phyloP scores from a whole-genome alignment of 306 rosid species.

The Prunus mume region DNA sequence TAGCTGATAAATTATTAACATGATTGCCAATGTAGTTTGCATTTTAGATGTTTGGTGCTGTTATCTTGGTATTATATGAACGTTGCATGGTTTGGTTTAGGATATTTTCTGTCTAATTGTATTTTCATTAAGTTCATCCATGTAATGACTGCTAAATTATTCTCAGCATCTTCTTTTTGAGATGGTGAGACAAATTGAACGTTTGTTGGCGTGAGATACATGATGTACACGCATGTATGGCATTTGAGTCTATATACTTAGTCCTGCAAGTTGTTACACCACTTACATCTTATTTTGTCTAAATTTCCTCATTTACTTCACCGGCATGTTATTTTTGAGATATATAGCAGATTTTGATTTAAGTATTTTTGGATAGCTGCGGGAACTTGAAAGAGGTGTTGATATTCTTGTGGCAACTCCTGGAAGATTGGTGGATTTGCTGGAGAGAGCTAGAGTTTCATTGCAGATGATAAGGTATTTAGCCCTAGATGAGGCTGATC shows the following conservation, averaged over 20 bases:
- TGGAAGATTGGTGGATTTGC: constrained; percentile 89
- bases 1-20: neutral
- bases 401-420: constrained; percentile 97
- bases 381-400: constrained; percentile 90
- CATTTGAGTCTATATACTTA: neutral
- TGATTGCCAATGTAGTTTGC: neutral
- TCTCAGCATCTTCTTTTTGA: neutral
- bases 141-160: neutral
- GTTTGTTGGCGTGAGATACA: neutral
- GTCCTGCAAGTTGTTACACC: neutral
- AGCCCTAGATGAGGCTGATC: constrained; percentile 76
- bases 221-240: neutral
- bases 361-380: constrained; percentile 47
- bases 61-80: neutral
- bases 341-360: constrained; percentile 16
- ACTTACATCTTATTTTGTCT: neutral
- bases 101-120: neutral
- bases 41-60: neutral
- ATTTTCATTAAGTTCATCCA: neutral
- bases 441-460: constrained; percentile 86
- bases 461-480: constrained; percentile 69
- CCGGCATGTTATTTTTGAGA: neutral
- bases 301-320: neutral
- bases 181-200: neutral
- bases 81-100: neutral